Base-by-base conservation (phyloP, 768 basidiomycete species). In the Naganishia antarctica region DNA sequence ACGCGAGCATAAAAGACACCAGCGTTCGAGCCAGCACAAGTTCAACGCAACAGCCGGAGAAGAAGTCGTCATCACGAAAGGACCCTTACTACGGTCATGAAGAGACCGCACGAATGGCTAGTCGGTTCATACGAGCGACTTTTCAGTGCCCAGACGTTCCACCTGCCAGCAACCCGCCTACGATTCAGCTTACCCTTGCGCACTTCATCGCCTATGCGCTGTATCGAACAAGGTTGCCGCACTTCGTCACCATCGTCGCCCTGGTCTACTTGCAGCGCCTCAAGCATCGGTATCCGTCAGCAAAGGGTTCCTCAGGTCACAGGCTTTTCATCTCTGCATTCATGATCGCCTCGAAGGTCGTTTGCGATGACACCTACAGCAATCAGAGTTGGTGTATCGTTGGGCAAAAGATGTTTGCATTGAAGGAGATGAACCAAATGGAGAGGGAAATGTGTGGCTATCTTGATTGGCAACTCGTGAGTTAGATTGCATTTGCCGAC, bases 381-480 rank as follows among this genome's bases (percentile, higher is more conserved):
- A 92, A 92, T 83, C 90, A 91, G 74, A 89, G 87, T 0, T 93
- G 91, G 91, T 84, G 85, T 5, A 87, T 92, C 47, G 91, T 93
- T 43, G 90, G 88, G 0, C 89, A 92, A 76, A 86, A 85, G 29
- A 87, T 91, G 84, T 93, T 92, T 71, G 80, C 82, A 1, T 79
- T 93, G 7, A 83, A 88, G 48, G 91, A 93, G 82, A 87, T 96
- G 73, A 96, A 96, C 77, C 91, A 93, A 81, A 92, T 93, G 91
- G 91, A 93, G 80, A 81, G 90, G 25, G 91, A 93, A 78, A 91
- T 96, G 87, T 91, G 86, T 68, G 82, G 84, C 16, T 98, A 97
- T 73, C 80, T 99, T 46, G 92, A 94, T 74, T 97, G 91, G 92
- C 73, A 77, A 60, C 67, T 81, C 41, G 65, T 66, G 50, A 45